These are phyloP conservation scores for Camelina neglecta DNA, from an alignment of 345 rosid species.

Conservation along the genomic window DNA sequence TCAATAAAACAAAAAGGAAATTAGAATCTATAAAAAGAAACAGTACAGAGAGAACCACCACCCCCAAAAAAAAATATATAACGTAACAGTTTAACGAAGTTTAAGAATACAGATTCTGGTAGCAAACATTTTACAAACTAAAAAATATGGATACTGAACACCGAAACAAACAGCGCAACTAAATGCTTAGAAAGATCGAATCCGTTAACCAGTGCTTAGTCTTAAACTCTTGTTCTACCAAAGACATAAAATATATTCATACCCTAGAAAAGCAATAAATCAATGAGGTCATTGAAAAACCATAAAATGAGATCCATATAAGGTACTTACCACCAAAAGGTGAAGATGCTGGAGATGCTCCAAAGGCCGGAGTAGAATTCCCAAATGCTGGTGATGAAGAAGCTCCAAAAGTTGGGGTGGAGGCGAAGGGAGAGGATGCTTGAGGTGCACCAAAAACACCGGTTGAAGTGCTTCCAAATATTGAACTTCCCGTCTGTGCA, in stretches of 20 bases:
- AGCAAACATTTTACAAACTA: slow-evolving; percentile 3
- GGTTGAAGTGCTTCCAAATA: slow-evolving; percentile 90
- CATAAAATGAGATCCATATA: background rate
- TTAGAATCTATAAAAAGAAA: background rate
- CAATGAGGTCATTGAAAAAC: background rate
- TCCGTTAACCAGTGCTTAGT: slow-evolving; percentile 15
- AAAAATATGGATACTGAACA: background rate
- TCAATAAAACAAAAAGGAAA: slow-evolving; percentile 14
- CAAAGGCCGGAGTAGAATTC: slow-evolving; percentile 67
- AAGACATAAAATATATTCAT: slow-evolving; percentile 15
- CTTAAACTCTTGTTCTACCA: slow-evolving; percentile 1
- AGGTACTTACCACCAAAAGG: slow-evolving; percentile 75
- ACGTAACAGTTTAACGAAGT: slow-evolving; percentile 2
- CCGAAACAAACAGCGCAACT: background rate
- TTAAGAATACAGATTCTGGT: background rate
- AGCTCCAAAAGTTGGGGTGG: slow-evolving; percentile 75
- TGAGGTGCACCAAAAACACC: slow-evolving; percentile 86
- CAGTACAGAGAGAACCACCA: background rate
- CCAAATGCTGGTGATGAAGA: slow-evolving; percentile 83
- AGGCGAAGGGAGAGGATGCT: slow-evolving; percentile 69
- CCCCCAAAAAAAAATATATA: background rate
- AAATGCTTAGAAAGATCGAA: slow-evolving; percentile 18
- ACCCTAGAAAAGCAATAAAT: slow-evolving; percentile 10
- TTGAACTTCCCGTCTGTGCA: slow-evolving; percentile 76
- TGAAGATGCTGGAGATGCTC: slow-evolving; percentile 74